A percentile compares a stretch with the other conserved stretches of the same genome.
Evolutionary conservation across 768 basidiomycete species (phyloP).

Genomic region (Naganishia vaughanmartiniae): DNA sequence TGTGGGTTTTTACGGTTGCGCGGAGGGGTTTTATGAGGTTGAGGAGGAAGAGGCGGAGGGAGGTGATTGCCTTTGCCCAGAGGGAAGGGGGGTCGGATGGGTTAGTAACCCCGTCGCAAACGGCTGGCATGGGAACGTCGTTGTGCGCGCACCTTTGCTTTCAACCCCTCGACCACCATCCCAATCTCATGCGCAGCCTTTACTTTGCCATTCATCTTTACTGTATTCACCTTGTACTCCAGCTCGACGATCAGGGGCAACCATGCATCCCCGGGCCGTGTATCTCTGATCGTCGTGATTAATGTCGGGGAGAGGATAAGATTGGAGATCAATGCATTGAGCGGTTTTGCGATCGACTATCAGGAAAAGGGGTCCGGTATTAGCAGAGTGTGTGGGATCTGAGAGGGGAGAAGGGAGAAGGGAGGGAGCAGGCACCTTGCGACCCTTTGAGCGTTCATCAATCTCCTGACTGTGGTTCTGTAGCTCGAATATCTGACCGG

Average conservation of each 20-base stretch:
- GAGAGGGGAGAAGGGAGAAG: background rate
- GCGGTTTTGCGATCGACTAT: slow-evolving; percentile 82
- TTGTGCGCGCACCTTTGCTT: slow-evolving; percentile 69
- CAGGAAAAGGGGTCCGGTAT: background rate
- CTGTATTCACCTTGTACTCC: slow-evolving; percentile 67
- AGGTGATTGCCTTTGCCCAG: slow-evolving; percentile 78
- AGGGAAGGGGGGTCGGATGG: background rate
- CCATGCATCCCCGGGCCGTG: slow-evolving; percentile 84
- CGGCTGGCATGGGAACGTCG: too few species aligned
- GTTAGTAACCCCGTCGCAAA: too few species aligned
- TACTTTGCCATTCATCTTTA: slow-evolving; percentile 73
- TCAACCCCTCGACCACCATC: slow-evolving; percentile 78
- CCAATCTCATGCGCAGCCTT: slow-evolving; percentile 80
- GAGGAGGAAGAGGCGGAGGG: slow-evolving; percentile 81
- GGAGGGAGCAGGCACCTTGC: slow-evolving; percentile 64
- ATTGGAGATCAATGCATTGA: slow-evolving; percentile 74
- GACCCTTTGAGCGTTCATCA: slow-evolving; percentile 76
- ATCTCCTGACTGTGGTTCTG: slow-evolving; percentile 88
- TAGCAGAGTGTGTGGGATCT: background rate
- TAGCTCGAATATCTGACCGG: slow-evolving; percentile 91
- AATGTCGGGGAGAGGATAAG: slow-evolving; percentile 79
- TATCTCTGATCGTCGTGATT: slow-evolving; percentile 74
- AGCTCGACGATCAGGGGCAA: slow-evolving; percentile 75
- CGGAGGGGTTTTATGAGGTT: slow-evolving; percentile 78
- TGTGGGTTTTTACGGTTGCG: slow-evolving; percentile 78